Evolutionary conservation across 352 stramenopile genomes (phyloP), one percentile per base, ranked within the genome.

Genomic region (Phytophthora palmivora): DNA sequence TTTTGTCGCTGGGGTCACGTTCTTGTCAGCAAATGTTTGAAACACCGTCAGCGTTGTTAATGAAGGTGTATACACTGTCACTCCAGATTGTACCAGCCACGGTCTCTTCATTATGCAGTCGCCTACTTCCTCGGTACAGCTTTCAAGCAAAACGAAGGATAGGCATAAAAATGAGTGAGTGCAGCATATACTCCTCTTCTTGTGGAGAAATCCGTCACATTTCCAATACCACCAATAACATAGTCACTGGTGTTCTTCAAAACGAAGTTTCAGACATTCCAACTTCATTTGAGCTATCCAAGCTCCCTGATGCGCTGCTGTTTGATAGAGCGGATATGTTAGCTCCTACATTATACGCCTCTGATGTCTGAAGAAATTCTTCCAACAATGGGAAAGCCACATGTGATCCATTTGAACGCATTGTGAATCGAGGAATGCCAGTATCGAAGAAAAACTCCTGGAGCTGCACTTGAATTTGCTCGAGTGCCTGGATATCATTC

Each of bases 51-150:
- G 12, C 2, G 51, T 57, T 39, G 37, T 28, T 33, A 92, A 48
- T 10, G 65, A 52, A 0, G 82, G 82, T 1, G 82, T 89, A 50
- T 80, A 89, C 49, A 92, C 76, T 0, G 82, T 92, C 21, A 92
- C 76, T 21, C 78, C 66, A 11, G 82, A 92, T 16, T 76, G 73
- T 8, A 78, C 56, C 7, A 79, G 36, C 45, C 77, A 88, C 21
- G 62, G 65, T 10, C 18, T 22, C 8, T 60, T 16, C 2, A 76
- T 3, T 9, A 50, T 70, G 45, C 79, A 87, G 28, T 60, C 56
- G 11, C 14, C 16, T 30, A 15, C 36, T 33, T 49, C 34, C 15
- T 58, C 45, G 15, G 15, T 36, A 45, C 28, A 42, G 7, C 6
- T 24, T 18, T 61, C 45, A 34, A 67, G 16, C 21, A 78, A 64